Evolutionary conservation across 2,329 filamentous ascomycete species (phyloP).

Genomic region (Pseudogymnoascus sp.): DNA sequence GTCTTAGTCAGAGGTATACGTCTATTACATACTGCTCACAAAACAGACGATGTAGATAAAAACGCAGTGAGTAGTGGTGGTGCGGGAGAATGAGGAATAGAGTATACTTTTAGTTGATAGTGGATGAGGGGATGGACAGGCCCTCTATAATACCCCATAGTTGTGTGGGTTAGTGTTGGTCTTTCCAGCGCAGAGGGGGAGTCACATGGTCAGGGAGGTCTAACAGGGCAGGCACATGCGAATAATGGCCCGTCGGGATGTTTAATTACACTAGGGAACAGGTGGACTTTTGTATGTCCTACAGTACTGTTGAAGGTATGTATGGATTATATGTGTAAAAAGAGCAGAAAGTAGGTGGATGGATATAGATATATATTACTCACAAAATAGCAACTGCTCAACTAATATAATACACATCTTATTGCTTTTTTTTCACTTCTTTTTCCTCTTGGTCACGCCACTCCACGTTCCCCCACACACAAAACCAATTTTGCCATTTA

Average conservation of each 20-base stretch:
- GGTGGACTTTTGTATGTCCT: background rate
- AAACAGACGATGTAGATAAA: too few relatives aligned
- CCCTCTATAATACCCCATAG: background rate
- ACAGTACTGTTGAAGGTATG: background rate
- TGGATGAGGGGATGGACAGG: background rate
- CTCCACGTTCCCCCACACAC: background rate
- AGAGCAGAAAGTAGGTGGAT: too few relatives aligned
- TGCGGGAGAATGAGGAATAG: background rate
- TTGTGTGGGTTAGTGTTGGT: background rate
- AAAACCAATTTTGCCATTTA: background rate
- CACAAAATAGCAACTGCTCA: background rate
- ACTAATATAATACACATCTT: background rate
- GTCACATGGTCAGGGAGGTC: background rate
- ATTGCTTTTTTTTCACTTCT: background rate
- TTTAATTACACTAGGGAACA: background rate
- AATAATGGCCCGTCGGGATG: background rate
- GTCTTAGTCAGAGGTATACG: background rate
- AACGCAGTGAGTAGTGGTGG: too few relatives aligned
- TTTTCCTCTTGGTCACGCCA: background rate
- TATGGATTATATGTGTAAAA: background rate
- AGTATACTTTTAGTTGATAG: background rate
- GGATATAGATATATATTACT: background rate
- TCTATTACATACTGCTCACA: too few relatives aligned
- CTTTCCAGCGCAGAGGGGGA: too few relatives aligned
- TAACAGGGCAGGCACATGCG: background rate